These are phyloP conservation scores for Fraxinus angustifolia DNA, from an alignment of 305 asterid genomes.

Conservation along the genomic window DNA sequence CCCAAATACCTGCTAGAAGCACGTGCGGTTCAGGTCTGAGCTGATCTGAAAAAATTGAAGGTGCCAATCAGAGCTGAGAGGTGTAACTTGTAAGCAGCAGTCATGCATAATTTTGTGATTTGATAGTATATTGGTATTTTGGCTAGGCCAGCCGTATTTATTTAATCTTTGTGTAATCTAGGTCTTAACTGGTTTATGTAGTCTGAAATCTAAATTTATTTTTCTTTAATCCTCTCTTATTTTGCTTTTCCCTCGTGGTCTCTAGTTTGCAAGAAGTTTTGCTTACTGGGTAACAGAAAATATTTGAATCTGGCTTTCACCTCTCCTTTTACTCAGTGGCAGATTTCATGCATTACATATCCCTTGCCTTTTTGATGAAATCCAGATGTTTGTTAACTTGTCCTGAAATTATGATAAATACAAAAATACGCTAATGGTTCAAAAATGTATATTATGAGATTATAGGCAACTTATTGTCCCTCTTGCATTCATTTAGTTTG, in stretches of 20 bases:
- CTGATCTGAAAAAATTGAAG: background rate
- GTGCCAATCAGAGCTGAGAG: background rate
- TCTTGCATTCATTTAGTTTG: background rate
- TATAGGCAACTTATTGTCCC: background rate
- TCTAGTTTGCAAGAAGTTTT: background rate
- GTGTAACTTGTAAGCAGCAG: background rate
- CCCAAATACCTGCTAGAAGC: background rate
- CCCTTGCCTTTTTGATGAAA: background rate
- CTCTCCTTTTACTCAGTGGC: background rate
- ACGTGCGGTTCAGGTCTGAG: background rate
- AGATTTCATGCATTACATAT: background rate
- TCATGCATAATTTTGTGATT: background rate
- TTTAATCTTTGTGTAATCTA: background rate
- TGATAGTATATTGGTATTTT: background rate
- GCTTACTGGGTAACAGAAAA: background rate
- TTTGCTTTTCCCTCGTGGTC: background rate
- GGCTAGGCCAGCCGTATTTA: background rate
- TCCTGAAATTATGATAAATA: background rate
- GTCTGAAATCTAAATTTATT: background rate
- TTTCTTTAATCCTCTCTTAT: background rate
- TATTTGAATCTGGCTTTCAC: background rate
- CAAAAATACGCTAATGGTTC: background rate
- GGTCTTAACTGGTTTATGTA: background rate
- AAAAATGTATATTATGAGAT: background rate
- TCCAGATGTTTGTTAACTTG: background rate